These are phyloP conservation scores for Endotrypanum monterogeii DNA, from an alignment of 208 protist species.

Conservation along the genomic window DNA sequence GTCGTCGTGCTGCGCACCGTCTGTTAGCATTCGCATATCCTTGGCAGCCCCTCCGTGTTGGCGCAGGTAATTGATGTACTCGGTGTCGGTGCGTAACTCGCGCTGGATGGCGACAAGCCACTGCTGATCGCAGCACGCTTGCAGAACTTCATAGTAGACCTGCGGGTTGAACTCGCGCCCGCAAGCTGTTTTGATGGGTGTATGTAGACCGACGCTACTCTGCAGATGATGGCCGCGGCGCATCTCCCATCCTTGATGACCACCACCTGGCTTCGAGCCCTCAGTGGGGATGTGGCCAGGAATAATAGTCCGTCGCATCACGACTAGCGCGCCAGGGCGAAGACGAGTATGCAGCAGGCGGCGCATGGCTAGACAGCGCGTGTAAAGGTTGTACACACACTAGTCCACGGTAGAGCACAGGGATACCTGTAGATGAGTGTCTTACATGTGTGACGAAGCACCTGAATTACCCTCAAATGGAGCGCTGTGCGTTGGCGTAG, in stretches of 20 bases:
- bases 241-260: constrained; percentile 47
- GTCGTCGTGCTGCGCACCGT: constrained; percentile 70
- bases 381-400: neutral
- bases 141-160: constrained; percentile 81
- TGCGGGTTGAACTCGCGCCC: constrained; percentile 81
- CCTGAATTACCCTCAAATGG: neutral
- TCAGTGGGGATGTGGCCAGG: constrained; percentile 64
- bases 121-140: constrained; percentile 85
- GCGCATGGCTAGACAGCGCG: constrained; percentile 9
- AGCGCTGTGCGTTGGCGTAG: neutral
- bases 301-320: constrained; percentile 34
- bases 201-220: constrained; percentile 73
- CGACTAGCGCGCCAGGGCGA: constrained; percentile 6
- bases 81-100: constrained; percentile 64
- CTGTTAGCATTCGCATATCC: constrained; percentile 62
- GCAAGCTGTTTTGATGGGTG: constrained; percentile 69
- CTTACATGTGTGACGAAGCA: neutral
- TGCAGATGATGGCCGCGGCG: constrained; percentile 76
- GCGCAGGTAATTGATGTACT: constrained; percentile 76
- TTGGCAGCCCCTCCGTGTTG: constrained; percentile 73
- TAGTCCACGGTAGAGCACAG: neutral
- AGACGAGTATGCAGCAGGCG: constrained; percentile 12
- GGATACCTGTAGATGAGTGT: neutral
- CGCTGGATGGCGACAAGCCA: constrained; percentile 88
- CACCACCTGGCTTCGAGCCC: constrained; percentile 8